Percentiles rank a stretch among this genome's conserved stretches.
Conservation (phyloP, 805 yeast species). For the Schwanniomyces polymorphus region DNA sequence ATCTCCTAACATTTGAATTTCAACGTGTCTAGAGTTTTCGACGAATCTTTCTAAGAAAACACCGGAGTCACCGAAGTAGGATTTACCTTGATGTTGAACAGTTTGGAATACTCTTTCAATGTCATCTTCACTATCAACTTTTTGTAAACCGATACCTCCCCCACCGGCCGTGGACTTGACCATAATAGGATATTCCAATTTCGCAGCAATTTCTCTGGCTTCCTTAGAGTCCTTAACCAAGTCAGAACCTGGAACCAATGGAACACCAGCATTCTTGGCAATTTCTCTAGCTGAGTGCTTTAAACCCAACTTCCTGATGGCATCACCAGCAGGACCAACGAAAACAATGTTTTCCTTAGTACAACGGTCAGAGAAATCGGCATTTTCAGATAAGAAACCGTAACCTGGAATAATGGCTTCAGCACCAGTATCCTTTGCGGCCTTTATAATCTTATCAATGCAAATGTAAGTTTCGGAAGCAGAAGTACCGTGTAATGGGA, state of each 20-base stretch:
- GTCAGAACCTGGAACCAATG: conserved; percentile 96
- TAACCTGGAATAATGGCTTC: conserved; percentile 98
- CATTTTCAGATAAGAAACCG: conserved; percentile 94
- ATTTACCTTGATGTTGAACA: conserved; percentile 90
- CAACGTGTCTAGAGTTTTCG: conserved; percentile 94
- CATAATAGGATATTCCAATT: conserved; percentile 87
- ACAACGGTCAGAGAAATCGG: conserved; percentile 91
- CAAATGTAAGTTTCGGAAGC: conserved; percentile 91
- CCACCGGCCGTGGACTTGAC: conserved; percentile 98
- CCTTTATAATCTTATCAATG: conserved; percentile 79
- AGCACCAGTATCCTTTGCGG: conserved; percentile 81
- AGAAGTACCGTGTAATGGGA: conserved; percentile 75
- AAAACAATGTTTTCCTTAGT: conserved; percentile 80
- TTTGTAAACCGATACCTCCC: conserved; percentile 97
- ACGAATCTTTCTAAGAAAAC: conserved; percentile 94
- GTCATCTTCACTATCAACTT: conserved; percentile 81
- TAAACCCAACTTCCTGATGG: conserved; percentile 86
- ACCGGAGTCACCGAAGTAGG: conserved; percentile 94
- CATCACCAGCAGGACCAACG: conserved; percentile 96
- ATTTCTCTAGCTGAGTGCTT: conserved; percentile 97
- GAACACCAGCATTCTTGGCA: conserved; percentile 89
- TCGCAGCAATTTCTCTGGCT: conserved; percentile 72
- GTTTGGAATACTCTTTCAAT: conserved; percentile 83
- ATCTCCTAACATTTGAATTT: conserved; percentile 95
- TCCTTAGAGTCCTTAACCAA: conserved; percentile 69